Conservation (phyloP, 2,329 filamentous ascomycete genomes). For the Xylogone sp. region DNA sequence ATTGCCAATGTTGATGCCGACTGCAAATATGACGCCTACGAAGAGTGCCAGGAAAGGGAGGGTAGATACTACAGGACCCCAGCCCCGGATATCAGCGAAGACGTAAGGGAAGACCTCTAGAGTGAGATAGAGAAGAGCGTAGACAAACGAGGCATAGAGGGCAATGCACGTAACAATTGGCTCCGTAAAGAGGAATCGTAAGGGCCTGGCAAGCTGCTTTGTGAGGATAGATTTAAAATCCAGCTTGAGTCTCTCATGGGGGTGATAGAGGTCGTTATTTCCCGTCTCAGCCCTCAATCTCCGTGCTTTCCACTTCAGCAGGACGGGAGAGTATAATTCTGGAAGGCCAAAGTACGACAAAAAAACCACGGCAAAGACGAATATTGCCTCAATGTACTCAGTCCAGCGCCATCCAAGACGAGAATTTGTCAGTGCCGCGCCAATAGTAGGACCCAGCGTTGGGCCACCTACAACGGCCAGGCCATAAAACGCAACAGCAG, state of each 20-base stretch:
- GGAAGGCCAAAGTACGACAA: slow-evolving; percentile 35
- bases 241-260: slow-evolving; percentile 21
- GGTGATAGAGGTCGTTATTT: slow-evolving; percentile 18
- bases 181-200: slow-evolving; percentile 51
- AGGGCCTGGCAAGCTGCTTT: slow-evolving; percentile 26
- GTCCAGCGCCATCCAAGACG: slow-evolving; percentile 33
- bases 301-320: slow-evolving; percentile 34
- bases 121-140: slow-evolving; percentile 66
- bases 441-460: slow-evolving; percentile 29
- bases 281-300: slow-evolving; percentile 29
- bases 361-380: slow-evolving; percentile 38
- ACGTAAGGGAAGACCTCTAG: slow-evolving; percentile 55
- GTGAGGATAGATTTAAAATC: slow-evolving; percentile 22
- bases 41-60: slow-evolving; percentile 53
- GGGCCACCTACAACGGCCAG: slow-evolving; percentile 65
- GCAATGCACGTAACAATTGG: slow-evolving; percentile 62
- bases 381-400: slow-evolving; percentile 34
- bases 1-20: slow-evolving; percentile 43
- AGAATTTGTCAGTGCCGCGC: slow-evolving; percentile 30
- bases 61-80: slow-evolving; percentile 55
- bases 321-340: slow-evolving; percentile 43
- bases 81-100: slow-evolving; percentile 58
- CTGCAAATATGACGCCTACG: slow-evolving; percentile 40
- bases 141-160: slow-evolving; percentile 67
- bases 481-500: slow-evolving; percentile 62